phyloP scores from a whole-genome alignment of 2,329 filamentous ascomycete genomes.

The Fusarium sp. region DNA sequence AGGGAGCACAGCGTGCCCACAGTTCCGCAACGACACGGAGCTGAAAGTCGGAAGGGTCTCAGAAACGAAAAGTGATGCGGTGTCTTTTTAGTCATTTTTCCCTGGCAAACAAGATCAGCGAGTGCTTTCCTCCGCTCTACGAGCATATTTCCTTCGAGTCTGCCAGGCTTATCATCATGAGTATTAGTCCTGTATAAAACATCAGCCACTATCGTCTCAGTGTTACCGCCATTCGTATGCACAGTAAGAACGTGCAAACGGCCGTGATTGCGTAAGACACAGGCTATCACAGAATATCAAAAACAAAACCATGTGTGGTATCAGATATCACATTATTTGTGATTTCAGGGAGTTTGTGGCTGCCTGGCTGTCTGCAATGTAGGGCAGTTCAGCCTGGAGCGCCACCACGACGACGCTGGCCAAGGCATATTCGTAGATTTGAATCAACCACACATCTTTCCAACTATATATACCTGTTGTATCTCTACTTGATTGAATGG shows the following conservation, averaged over 20 bases:
- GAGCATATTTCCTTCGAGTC: rapidly evolving
- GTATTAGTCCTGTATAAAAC: neutral
- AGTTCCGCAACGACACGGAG: neutral
- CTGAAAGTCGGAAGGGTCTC: neutral
- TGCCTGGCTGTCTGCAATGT: neutral
- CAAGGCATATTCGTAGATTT: neutral
- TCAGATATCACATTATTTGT: neutral
- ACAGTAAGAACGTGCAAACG: too few relatives aligned
- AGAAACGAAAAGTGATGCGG: neutral
- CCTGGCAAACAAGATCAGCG: too few relatives aligned
- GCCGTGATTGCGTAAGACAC: too few relatives aligned
- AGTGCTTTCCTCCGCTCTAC: too few relatives aligned
- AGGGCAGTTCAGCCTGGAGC: neutral
- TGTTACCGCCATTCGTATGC: too few relatives aligned
- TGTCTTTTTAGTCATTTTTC: neutral
- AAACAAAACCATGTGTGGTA: neutral
- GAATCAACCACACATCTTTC: neutral
- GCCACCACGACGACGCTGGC: neutral
- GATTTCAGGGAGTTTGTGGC: neutral
- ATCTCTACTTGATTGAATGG: too few relatives aligned
- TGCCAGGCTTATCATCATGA: neutral
- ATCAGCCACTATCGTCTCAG: too few relatives aligned
- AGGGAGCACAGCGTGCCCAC: neutral
- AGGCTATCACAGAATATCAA: rapidly evolving
- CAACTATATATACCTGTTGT: neutral